Evolutionary conservation across 83 land plant genomes (phyloP).

Genomic region (Larix sibirica): DNA sequence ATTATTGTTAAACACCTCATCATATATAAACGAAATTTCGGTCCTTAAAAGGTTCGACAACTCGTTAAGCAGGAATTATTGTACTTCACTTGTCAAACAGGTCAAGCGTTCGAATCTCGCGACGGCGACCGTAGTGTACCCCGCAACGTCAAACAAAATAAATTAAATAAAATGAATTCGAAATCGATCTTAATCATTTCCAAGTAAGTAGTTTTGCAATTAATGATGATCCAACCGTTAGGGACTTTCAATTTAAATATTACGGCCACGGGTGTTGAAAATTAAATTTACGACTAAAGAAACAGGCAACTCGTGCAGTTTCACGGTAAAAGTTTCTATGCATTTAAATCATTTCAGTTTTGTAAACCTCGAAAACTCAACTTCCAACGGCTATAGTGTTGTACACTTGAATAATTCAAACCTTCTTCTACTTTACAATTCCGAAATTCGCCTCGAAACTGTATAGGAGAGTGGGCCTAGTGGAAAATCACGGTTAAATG

Average conservation of each 20-base stretch:
- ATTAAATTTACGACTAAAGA: neutral
- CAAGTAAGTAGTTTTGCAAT: neutral
- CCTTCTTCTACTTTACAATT: neutral
- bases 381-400: constrained; percentile 1
- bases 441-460: neutral
- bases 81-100: no score
- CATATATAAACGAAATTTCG: no score
- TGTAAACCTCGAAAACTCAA: neutral
- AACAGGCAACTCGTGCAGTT: neutral
- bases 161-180: neutral
- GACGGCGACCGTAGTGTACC: neutral
- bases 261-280: neutral
- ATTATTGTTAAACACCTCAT: no score
- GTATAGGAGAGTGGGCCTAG: neutral
- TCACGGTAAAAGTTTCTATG: neutral
- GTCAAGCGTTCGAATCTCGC: constrained; percentile 1
- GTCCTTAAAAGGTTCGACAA: no score
- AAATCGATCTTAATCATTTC: no score
- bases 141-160: neutral
- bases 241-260: no score
- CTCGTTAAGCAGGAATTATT: no score
- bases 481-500: neutral
- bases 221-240: neutral
- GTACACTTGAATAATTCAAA: no score
- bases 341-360: neutral